phyloP scores from a whole-genome alignment of 2,329 filamentous ascomycete genomes.

The Mycosphaerella sp. region DNA sequence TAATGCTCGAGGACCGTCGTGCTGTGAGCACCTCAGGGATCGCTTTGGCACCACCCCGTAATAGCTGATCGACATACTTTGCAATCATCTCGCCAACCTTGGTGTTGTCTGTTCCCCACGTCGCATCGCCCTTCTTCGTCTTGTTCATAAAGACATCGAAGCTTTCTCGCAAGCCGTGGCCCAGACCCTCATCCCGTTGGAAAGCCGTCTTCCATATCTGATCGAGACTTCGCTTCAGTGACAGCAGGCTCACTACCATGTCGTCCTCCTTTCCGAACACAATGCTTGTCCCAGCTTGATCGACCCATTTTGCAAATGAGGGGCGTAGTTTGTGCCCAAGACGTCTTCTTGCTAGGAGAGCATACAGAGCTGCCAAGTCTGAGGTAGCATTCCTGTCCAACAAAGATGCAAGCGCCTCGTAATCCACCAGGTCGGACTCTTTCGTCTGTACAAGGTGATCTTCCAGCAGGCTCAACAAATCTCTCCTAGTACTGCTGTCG shows the following conservation, averaged over 20 bases:
- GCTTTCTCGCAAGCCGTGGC: conserved; percentile 71
- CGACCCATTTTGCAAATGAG: conserved; percentile 75
- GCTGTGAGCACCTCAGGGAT: conserved; percentile 61
- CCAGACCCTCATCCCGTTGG: conserved; percentile 65
- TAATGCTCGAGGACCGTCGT: conserved; percentile 38
- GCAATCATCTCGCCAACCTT: conserved; percentile 99
- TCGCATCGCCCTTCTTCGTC: conserved; percentile 60
- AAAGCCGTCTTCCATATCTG: conserved; percentile 72
- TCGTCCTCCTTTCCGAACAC: conserved; percentile 71
- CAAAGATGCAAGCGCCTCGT: conserved; percentile 61
- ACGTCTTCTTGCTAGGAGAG: conserved; percentile 63
- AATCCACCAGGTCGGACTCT: conserved; percentile 41
- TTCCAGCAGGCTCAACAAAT: conserved; percentile 68
- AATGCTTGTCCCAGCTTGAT: conserved; percentile 65
- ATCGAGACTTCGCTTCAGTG: conserved; percentile 74
- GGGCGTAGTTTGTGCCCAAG: conserved; percentile 63
- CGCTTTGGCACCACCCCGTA: conserved; percentile 80
- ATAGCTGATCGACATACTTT: conserved; percentile 85
- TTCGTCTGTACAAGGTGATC: conserved; percentile 63
- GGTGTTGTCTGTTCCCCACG: conserved; percentile 75
- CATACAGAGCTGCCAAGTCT: conserved; percentile 70
- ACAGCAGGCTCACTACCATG: conserved; percentile 78
- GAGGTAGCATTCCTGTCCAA: conserved; percentile 62
- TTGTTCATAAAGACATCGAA: conserved; percentile 94
- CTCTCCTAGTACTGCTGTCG: conserved; percentile 73